Percentiles rank a stretch among this genome's conserved stretches.
These are phyloP conservation scores for Amesomyces nigricolor DNA, from an alignment of 2,329 filamentous ascomycete species.

Conservation along the genomic window DNA sequence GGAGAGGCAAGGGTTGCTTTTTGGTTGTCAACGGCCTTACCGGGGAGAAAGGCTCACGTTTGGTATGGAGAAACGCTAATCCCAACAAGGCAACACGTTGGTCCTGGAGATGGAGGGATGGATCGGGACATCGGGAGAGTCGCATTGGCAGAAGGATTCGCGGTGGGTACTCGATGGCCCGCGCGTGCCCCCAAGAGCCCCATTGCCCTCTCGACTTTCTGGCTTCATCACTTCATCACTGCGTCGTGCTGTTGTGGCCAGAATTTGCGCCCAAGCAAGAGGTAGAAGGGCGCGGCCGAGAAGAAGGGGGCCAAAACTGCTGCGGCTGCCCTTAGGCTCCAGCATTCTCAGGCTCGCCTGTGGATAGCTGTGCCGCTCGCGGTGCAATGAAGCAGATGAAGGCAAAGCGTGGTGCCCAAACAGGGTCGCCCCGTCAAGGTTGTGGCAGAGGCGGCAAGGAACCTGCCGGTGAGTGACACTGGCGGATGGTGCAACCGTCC, in stretches of 20 bases:
- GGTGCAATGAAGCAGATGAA: conserved; percentile 14
- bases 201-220: no score
- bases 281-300: conserved; percentile 17
- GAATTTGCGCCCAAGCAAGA: conserved; percentile 6
- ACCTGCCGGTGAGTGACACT: not conserved
- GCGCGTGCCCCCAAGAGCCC: no score
- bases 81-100: conserved; percentile 5
- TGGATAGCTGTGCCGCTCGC: conserved; percentile 24
- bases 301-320: conserved; percentile 22
- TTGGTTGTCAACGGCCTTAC: conserved; percentile 22
- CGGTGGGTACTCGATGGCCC: no score
- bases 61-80: conserved; percentile 10
- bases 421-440: conserved; percentile 6
- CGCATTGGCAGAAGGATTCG: not conserved
- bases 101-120: not conserved
- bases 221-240: no score
- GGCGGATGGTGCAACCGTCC: not conserved
- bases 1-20: conserved; percentile 6
- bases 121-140: not conserved
- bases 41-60: conserved; percentile 10
- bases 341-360: conserved; percentile 22
- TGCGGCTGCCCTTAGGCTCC: conserved; percentile 24
- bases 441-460: conserved; percentile 14
- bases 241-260: conserved; percentile 1
- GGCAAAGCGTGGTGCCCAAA: conserved; percentile 16